These are phyloP conservation scores for Fraxinus latifolia DNA, from an alignment of 305 asterid genomes.

Conservation along the genomic window DNA sequence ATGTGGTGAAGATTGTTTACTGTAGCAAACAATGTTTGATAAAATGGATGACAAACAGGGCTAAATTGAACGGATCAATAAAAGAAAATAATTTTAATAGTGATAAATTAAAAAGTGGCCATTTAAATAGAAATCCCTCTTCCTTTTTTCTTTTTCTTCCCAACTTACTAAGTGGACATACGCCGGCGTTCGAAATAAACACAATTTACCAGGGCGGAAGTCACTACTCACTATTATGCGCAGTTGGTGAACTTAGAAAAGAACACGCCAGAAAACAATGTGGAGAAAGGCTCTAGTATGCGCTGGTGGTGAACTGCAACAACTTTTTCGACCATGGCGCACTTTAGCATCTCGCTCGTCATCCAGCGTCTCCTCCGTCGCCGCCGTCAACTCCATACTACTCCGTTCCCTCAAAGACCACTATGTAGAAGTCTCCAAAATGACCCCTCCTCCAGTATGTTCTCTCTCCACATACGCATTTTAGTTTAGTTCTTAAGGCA, in stretches of 20 bases:
- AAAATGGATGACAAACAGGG: too few relatives aligned
- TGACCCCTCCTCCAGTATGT: constrained; percentile 87
- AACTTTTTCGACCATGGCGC: constrained; percentile 34
- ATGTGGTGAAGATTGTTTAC: too few relatives aligned
- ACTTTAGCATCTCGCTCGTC: constrained; percentile 38
- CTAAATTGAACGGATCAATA: neutral
- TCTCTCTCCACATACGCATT: neutral
- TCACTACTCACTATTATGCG: neutral
- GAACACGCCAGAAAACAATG: constrained; percentile 30
- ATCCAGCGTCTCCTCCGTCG: constrained; percentile 35
- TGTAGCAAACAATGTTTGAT: too few relatives aligned
- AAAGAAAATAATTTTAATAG: neutral
- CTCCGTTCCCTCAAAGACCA: constrained; percentile 94
- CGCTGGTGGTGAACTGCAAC: constrained; percentile 47
- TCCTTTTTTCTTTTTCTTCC: neutral
- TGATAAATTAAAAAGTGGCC: neutral
- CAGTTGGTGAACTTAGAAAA: neutral
- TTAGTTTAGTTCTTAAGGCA: neutral
- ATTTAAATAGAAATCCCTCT: neutral
- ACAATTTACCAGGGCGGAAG: neutral
- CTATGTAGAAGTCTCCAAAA: constrained; percentile 70
- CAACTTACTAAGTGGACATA: too few relatives aligned
- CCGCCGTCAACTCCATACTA: constrained; percentile 60
- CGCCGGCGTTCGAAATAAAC: neutral
- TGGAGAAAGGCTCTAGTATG: constrained; percentile 48